Evolutionary conservation across 2,329 filamentous ascomycete species (phyloP).

Genomic region (Ophiostoma quercus): DNA sequence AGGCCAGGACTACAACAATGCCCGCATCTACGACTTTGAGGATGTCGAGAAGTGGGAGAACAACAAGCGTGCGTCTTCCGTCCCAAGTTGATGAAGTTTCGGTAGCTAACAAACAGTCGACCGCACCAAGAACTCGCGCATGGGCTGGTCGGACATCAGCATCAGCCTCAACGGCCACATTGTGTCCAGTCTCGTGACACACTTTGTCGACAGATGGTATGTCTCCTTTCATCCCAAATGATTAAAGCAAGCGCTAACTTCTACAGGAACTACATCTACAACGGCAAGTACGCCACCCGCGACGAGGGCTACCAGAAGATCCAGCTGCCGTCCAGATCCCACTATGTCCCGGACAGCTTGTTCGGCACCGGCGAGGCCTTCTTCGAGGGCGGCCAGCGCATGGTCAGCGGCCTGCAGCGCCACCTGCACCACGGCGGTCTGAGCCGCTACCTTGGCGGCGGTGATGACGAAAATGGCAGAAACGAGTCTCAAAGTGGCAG

Average conservation of each 20-base stretch:
- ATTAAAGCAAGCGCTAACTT: conserved; percentile 23
- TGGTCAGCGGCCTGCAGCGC: conserved; percentile 32
- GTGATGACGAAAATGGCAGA: conserved; percentile 30
- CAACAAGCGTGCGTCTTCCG: conserved; percentile 58
- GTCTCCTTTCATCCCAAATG: conserved; percentile 16
- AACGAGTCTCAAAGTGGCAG: conserved; percentile 20
- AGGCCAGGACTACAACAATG: conserved; percentile 91
- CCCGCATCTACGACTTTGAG: conserved; percentile 73
- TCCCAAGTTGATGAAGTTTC: not conserved
- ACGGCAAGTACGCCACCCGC: conserved; percentile 65
- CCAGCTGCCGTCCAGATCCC: conserved; percentile 38
- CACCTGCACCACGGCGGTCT: conserved; percentile 38
- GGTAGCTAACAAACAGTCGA: conserved; percentile 51
- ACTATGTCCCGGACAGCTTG: conserved; percentile 26
- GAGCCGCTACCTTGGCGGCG: conserved; percentile 36
- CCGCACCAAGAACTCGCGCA: conserved; percentile 69
- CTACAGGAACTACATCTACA: conserved; percentile 72
- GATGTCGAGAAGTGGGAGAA: conserved; percentile 73
- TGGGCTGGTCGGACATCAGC: conserved; percentile 89
- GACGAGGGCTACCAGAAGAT: conserved; percentile 41
- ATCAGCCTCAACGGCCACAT: conserved; percentile 70
- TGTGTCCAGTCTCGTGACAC: conserved; percentile 66
- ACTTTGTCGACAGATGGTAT: conserved; percentile 78
- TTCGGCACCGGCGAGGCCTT: conserved; percentile 24
- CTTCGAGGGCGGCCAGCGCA: conserved; percentile 29